Percentiles rank a stretch among this genome's conserved stretches.
phyloP scores from a whole-genome alignment of 192 early-diverging fungal genomes.

The Mycoemilia scoparia region DNA sequence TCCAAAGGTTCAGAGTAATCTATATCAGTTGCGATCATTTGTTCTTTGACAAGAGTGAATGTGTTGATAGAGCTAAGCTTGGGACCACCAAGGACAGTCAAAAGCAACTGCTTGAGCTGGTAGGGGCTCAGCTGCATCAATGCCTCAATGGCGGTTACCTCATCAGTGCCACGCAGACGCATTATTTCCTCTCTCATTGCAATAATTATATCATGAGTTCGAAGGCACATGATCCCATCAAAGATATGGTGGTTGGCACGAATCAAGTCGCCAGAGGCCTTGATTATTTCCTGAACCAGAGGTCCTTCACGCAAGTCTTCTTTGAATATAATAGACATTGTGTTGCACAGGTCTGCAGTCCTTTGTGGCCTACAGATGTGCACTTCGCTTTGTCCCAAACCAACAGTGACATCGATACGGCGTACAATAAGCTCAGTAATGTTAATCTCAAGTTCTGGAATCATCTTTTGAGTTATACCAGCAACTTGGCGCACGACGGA shows the following conservation, averaged over 20 bases:
- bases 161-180: constrained; percentile 48
- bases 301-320: constrained; percentile 71
- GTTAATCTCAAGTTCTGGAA: constrained; percentile 59
- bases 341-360: constrained; percentile 42
- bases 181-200: constrained; percentile 74
- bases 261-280: constrained; percentile 57
- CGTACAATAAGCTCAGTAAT: constrained; percentile 63
- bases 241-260: constrained; percentile 46
- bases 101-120: constrained; percentile 55
- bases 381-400: constrained; percentile 44
- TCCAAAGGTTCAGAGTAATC: no score
- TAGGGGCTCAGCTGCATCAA: constrained; percentile 59
- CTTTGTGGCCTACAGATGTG: constrained; percentile 49
- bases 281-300: constrained; percentile 68
- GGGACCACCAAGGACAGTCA: constrained; percentile 50
- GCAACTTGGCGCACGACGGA: constrained; percentile 66
- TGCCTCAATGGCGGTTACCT: constrained; percentile 60
- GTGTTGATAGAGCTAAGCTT: constrained; percentile 10
- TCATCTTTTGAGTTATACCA: constrained; percentile 51
- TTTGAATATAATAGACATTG: constrained; percentile 40
- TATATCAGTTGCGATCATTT: background rate
- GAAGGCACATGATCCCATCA: constrained; percentile 64
- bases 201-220: constrained; percentile 68
- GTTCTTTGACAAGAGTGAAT: background rate
- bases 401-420: constrained; percentile 58